Evolutionary conservation across 352 stramenopile genomes (phyloP).

Genomic region (Phytophthora fragariae): DNA sequence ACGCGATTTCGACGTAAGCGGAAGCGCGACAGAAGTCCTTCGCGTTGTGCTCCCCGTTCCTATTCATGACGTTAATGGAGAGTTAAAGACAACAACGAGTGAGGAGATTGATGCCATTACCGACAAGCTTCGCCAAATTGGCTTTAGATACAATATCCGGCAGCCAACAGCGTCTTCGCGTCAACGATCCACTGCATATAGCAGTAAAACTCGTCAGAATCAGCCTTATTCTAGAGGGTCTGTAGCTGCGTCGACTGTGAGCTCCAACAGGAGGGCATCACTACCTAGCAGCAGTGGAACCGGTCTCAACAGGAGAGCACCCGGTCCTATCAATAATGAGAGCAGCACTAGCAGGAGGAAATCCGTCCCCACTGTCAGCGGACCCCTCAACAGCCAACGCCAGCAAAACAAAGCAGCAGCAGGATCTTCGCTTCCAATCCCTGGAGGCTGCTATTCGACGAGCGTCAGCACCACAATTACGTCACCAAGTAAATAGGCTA

Average conservation of each 20-base stretch:
- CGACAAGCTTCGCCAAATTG: constrained; percentile 33
- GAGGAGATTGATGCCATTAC: constrained; percentile 30
- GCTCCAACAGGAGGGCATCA: constrained; percentile 8
- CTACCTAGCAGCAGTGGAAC: constrained; percentile 5
- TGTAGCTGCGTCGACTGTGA: neutral
- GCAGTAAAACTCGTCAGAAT: neutral
- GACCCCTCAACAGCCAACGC: constrained; percentile 7
- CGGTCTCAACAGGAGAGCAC: neutral
- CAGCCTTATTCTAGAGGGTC: constrained; percentile 7
- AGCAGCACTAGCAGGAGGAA: constrained; percentile 8
- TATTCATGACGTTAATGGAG: neutral
- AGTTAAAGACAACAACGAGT: neutral
- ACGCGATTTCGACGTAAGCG: constrained; percentile 26
- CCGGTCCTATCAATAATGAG: neutral
- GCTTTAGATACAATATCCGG: constrained; percentile 36
- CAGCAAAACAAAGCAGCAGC: constrained; percentile 34
- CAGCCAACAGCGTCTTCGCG: constrained; percentile 1
- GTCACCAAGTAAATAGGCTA: constrained; percentile 2
- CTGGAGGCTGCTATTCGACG: constrained; percentile 48
- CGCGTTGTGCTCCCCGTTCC: constrained; percentile 19
- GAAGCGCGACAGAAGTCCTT: constrained; percentile 27
- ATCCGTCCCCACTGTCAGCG: neutral
- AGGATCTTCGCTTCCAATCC: constrained; percentile 51
- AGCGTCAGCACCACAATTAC: constrained; percentile 4
- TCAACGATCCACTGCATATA: constrained; percentile 5